A percentile compares a stretch with the other conserved stretches of the same genome.
These are phyloP conservation scores for Penicillium brevicompactum DNA, from an alignment of 2,329 filamentous ascomycete genomes.

Conservation along the genomic window DNA sequence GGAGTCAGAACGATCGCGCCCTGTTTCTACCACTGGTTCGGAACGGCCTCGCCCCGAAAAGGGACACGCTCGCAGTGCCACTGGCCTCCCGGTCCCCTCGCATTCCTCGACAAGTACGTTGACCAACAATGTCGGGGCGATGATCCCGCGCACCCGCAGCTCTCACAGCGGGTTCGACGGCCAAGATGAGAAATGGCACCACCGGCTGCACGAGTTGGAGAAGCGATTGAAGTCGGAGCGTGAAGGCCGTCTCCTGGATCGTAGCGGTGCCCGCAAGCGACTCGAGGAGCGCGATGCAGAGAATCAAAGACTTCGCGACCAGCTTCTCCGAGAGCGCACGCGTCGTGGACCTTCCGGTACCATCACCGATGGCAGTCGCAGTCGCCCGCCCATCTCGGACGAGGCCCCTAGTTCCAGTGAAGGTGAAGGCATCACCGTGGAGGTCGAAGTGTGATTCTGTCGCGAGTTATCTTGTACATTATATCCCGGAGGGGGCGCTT, in stretches of 20 bases:
- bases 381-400: conserved; percentile 23
- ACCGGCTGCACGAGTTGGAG: conserved; percentile 84
- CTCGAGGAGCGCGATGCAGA: conserved; percentile 74
- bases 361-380: conserved; percentile 22
- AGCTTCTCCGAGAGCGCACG: conserved; percentile 61
- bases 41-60: conserved; percentile 28
- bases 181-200: conserved; percentile 76
- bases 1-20: conserved; percentile 48
- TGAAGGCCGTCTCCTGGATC: conserved; percentile 81
- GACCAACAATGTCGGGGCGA: conserved; percentile 29
- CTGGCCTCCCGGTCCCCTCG: conserved; percentile 38
- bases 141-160: conserved; percentile 28
- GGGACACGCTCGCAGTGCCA: conserved; percentile 33
- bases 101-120: conserved; percentile 36
- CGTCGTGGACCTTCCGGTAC: conserved; percentile 34
- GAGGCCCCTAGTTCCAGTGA: conserved; percentile 41
- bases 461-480: not conserved
- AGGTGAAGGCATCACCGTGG: conserved; percentile 40
- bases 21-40: conserved; percentile 56
- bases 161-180: conserved; percentile 33
- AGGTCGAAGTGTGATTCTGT: conserved; percentile 38
- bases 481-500: conserved; percentile 2
- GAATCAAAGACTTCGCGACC: conserved; percentile 68
- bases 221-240: conserved; percentile 85
- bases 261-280: conserved; percentile 77